Conservation (phyloP, 352 stramenopile species). For the Phytophthora europaea region DNA sequence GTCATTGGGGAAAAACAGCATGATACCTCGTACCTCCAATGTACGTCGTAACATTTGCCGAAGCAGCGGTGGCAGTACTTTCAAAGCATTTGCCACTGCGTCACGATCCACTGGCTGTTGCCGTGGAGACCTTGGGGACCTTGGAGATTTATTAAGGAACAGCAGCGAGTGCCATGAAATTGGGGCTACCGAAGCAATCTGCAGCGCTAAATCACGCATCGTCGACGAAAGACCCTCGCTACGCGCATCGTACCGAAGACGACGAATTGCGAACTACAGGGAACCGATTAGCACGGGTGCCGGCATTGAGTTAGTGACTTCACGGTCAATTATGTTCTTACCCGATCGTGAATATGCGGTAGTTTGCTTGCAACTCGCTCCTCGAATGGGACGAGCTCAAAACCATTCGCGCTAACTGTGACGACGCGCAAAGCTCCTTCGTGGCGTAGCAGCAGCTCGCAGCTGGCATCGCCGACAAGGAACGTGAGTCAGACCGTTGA, state of each 20-base stretch:
- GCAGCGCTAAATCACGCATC: constrained; percentile 43
- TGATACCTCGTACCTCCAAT: constrained; percentile 22
- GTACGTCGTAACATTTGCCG: constrained; percentile 21
- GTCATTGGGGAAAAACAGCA: not conserved
- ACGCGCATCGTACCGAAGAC: constrained; percentile 43
- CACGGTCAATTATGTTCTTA: not conserved
- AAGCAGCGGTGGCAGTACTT: constrained; percentile 23
- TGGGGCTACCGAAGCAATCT: constrained; percentile 52
- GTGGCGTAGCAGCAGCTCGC: constrained; percentile 42
- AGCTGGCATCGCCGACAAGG: constrained; percentile 20
- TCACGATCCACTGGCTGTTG: constrained; percentile 16
- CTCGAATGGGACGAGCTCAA: constrained; percentile 41
- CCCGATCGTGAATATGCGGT: constrained; percentile 27
- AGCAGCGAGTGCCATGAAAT: constrained; percentile 43
- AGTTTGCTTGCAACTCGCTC: constrained; percentile 28
- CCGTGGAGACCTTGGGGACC: constrained; percentile 19
- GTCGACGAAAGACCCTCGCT: constrained; percentile 23
- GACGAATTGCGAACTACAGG: constrained; percentile 57
- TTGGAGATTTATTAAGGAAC: constrained; percentile 14
- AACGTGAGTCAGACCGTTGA: constrained; percentile 4
- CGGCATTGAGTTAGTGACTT: not conserved
- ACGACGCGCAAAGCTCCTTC: constrained; percentile 34
- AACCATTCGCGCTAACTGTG: constrained; percentile 21
- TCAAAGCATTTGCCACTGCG: constrained; percentile 4
- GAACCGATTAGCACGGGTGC: not conserved